Evolutionary conservation across 2,329 filamentous ascomycete species (phyloP), one percentile per base, ranked within the genome.

Genomic region (Aaosphaeria arxii): DNA sequence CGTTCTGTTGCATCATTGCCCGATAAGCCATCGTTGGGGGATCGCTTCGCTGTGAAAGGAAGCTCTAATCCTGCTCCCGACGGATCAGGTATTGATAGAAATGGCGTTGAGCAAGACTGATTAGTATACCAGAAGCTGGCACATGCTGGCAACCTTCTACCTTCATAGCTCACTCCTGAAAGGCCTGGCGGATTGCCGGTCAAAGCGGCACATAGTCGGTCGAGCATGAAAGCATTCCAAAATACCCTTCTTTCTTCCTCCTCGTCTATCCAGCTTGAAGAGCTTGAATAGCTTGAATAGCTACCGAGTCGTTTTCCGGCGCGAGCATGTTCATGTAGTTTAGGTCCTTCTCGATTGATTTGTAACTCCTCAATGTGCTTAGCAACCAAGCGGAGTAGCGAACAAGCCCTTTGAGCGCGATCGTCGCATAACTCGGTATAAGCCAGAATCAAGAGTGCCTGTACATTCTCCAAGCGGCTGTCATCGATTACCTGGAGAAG

Each of bases 111-210:
- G 4, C n/a, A 29, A 7, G 28, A 11, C 30, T 42, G 46, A 35
- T 48, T 48, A 7, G 46, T 48, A 30, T 30, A 44, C 46, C 46
- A 48, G 29, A 48, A 48, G 41, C 46, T 44, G 5, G 33, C 42
- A 30, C 46, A 48, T 4, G 31, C 46, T 17, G 46, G 46, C 7
- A 48, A 28, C 24, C 32, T 30, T 24, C 40, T 24, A 24, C 17
- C 17, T 24, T 24, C 17, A 24, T 24, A 24, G 17, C 17, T 24
- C 17, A 24, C 17, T 24, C 17, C 17, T 24, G 17, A 24, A 24
- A 24, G 17, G 17, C 17, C 17, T 24, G 17, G 17, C 17, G 17
- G 17, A 24, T 24, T 24, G 17, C 17, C 17, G 17, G 17, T 24
- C 17, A 24, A 24, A 24, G 17, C 17, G 17, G 17, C 17, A 24